Evolutionary conservation across 176 grass and related monocot species (phyloP), one percentile per base, ranked within the genome.

Genomic region (Oryza glumipatula): DNA sequence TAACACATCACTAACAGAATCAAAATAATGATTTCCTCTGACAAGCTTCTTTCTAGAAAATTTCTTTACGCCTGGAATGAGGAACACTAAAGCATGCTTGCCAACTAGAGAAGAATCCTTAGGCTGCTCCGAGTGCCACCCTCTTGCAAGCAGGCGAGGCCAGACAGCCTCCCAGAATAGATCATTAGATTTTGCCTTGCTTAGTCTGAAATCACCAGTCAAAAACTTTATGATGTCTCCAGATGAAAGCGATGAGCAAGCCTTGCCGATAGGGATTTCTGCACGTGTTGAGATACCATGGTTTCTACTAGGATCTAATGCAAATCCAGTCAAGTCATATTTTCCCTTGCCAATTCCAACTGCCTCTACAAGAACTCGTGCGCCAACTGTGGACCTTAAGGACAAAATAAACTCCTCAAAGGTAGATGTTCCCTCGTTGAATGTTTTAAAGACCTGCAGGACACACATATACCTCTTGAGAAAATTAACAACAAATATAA

Each of bases 131-230:
- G 91, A 94, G 67, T 90, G 93, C 96, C 96, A 98, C 77, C 96
- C 96, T 79, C 86, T 91, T 68, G 91, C 81, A 76, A 98, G 89
- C 78, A 95, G 81, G 32, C 96, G 93, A 82, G 96, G 96, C 96
- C 96, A 98, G 35, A 98, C 91, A 82, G 96, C 96, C 83, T 98
- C 96, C 96, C 96, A 98, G 67, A 98, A 98, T 73, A 98, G 88
- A 96, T 98, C 96, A 86, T 95, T 98, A 49, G 96, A 95, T 82
- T 88, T 95, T 66, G 93, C 91, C 80, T 98, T 98, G 82, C 96
- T 95, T 72, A 98, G 68, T 86, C 96, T 95, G 77, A 95, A 95
- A 91, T 92, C 93, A 67, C 93, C 93, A 51, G 93, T 98, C 82
- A 98, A 80, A 94, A 95, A 95, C 67, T 95, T 92, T 58, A 96